Evolutionary conservation across 2,329 filamentous ascomycete species (phyloP).

Genomic region (Myriosclerotinia scirpicola): DNA sequence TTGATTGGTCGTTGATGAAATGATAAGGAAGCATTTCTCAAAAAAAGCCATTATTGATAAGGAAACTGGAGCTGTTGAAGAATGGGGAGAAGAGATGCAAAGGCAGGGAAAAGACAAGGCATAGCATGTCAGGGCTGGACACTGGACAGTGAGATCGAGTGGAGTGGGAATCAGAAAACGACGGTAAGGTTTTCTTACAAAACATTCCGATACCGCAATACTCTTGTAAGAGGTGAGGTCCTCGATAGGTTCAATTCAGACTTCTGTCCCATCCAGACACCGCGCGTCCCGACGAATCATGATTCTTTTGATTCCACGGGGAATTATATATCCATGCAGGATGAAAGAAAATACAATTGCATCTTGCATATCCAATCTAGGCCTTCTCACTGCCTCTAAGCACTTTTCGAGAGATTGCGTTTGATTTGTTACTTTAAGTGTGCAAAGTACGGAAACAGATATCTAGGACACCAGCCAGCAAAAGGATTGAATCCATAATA

Average conservation of each 20-base stretch:
- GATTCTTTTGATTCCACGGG: neutral
- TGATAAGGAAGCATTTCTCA: conserved; percentile 7
- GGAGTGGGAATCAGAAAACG: neutral
- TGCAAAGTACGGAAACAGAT: neutral
- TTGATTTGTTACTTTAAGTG: neutral
- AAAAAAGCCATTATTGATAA: conserved; percentile 17
- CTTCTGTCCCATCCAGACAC: conserved; percentile 7
- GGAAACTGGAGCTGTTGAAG: neutral
- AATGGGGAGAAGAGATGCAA: neutral
- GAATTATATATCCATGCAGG: neutral
- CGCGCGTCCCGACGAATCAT: neutral
- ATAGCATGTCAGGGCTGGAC: too few relatives aligned
- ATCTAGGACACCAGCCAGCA: neutral
- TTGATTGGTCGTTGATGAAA: conserved; percentile 8
- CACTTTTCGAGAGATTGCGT: neutral
- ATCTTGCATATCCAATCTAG: conserved; percentile 6
- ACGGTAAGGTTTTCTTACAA: neutral
- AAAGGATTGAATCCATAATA: neutral
- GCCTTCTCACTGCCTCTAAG: neutral
- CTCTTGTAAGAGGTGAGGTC: neutral
- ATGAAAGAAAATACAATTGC: neutral
- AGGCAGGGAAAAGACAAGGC: neutral
- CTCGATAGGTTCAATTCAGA: neutral
- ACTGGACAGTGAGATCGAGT: neutral
- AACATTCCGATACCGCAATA: conserved; percentile 15